Conservation (phyloP, 371 early-diverging fungal genomes). For the Lichtheimia corymbifera region DNA sequence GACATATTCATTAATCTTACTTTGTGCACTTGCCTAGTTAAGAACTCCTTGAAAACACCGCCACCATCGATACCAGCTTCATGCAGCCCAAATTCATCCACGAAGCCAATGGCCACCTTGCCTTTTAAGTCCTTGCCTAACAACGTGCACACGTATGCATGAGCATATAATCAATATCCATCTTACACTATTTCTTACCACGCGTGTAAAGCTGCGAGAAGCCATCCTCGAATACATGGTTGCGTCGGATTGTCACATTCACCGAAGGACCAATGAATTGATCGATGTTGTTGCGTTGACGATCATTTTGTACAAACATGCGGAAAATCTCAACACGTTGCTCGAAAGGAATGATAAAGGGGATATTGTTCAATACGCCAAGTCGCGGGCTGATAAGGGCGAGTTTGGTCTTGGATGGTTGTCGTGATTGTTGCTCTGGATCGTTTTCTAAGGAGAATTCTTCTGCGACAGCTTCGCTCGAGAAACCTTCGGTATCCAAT, state of each 20-base stretch:
- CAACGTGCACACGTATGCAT: neutral
- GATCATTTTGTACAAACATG: conserved; percentile 72
- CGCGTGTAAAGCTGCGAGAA: conserved; percentile 65
- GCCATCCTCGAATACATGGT: conserved; percentile 88
- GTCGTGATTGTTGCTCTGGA: conserved; percentile 26
- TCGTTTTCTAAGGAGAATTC: conserved; percentile 45
- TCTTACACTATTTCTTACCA: conserved; percentile 27
- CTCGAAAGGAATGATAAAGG: conserved; percentile 90
- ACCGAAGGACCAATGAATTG: conserved; percentile 27
- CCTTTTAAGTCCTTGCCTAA: conserved; percentile 61
- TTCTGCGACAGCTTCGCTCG: conserved; percentile 60
- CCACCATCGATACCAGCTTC: conserved; percentile 97
- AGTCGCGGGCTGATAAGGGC: conserved; percentile 66
- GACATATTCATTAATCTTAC: neutral
- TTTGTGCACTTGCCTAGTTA: conserved; percentile 55
- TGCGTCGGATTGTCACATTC: conserved; percentile 69
- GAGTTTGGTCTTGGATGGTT: conserved; percentile 33
- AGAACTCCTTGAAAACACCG: conserved; percentile 79
- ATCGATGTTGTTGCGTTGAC: conserved; percentile 31
- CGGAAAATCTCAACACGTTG: conserved; percentile 87
- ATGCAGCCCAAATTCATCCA: conserved; percentile 78
- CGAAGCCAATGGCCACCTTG: conserved; percentile 84
- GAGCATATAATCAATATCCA: conserved; percentile 1
- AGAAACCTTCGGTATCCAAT: conserved; percentile 69
- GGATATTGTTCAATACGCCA: conserved; percentile 78